phyloP scores from a whole-genome alignment of 495 filamentous ascomycete species.

The Talaromyces adpressus region DNA sequence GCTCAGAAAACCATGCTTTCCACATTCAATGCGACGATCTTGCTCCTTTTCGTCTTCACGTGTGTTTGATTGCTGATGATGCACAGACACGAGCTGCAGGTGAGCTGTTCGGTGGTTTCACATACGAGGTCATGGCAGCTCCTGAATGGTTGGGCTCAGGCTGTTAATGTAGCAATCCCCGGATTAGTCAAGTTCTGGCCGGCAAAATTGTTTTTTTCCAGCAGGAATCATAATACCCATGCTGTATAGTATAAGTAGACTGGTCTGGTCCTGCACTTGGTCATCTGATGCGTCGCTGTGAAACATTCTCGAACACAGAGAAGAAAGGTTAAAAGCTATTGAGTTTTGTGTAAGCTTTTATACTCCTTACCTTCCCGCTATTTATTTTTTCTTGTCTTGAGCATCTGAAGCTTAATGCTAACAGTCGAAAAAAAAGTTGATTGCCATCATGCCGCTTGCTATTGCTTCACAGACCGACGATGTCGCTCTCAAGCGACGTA shows the following conservation, averaged over 20 bases:
- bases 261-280: neutral
- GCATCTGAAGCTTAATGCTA: neutral
- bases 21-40: neutral
- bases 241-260: slow-evolving; percentile 1
- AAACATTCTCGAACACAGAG: neutral
- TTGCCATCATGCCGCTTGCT: neutral
- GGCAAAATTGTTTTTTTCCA: neutral
- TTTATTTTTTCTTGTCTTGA: neutral
- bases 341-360: neutral
- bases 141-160: neutral
- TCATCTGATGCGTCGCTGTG: neutral
- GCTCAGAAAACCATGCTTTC: neutral
- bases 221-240: neutral
- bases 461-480: slow-evolving; percentile 28
- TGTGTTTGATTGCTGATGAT: neutral
- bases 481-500: slow-evolving; percentile 57
- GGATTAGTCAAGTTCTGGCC: neutral
- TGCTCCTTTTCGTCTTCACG: slow-evolving; percentile 1
- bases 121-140: neutral
- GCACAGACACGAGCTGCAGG: slow-evolving; percentile 1
- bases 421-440: neutral
- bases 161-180: neutral
- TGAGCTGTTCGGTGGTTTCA: neutral
- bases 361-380: neutral
- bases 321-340: slow-evolving; percentile 19